Base-by-base conservation (phyloP, 2,329 filamentous ascomycete species). In the Pseudopyrenochaeta lycopersici region DNA sequence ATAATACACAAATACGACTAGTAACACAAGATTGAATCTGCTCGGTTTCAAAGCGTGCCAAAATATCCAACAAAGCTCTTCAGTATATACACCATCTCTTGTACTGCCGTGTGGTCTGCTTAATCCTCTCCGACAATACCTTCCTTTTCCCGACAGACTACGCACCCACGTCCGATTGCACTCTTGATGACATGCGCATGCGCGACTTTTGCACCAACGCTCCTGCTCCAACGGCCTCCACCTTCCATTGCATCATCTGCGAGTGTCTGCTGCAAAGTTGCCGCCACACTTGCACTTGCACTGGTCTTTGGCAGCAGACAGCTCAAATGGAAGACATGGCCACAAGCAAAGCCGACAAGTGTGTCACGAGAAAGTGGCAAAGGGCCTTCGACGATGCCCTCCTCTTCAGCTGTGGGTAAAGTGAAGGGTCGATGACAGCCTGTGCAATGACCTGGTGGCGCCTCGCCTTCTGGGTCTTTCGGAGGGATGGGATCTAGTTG, bases 161-260 rank as follows among this genome's bases (percentile, higher is more conserved):
- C 70, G 58, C 71, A 72, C 0, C 72, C 68, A n/a, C 60, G 78
- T 41, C 80, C 80, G 7, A 82, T 86, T 94, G 92, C 76, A 90
- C 97, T 71, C 90, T 88, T 52, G 85, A 88, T n/a, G 88, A 97
- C 66, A 91, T 97, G n/a, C 82, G 98, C 54, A 90, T 75, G 71
- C 40, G 71, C 69, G 5, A 75, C 71, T 52, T 75, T 75, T 7
- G 66, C 71, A 4, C 91, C 90, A 6, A 98, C 87, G 47, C 89
- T 91, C 51, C 88, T 82, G 7, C 84, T 82, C 69, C 72, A 76
- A 21, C 23, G 23, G 23, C 75, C 74, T 14, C 74, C 67, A 1
- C 77, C 78, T 23, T 84, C 77, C 2, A 81, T 78, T 3, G 78
- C 72, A 58, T 76, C 72, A 10, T 42, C 54, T 14, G 68, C 69